Conservation (phyloP, 345 rosid species). For the Noccaea bulbosa region DNA sequence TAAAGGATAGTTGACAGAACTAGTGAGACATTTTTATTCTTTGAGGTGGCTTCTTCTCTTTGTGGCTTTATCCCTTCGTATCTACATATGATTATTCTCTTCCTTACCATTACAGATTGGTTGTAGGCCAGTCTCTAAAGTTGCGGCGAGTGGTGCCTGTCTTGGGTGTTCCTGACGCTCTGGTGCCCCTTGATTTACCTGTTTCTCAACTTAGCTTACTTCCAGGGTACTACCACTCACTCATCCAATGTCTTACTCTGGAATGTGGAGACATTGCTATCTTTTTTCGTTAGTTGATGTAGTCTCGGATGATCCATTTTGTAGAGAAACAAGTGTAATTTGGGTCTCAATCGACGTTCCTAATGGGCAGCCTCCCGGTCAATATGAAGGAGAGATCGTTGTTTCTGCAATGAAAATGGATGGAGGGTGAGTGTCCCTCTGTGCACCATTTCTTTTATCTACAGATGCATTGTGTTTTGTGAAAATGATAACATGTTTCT, state of each 20-base stretch:
- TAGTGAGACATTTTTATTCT: slow-evolving; percentile 13
- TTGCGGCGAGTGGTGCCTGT: slow-evolving; percentile 75
- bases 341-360: slow-evolving; percentile 97
- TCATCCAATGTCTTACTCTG: background rate
- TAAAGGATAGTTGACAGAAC: background rate
- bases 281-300: slow-evolving; percentile 19
- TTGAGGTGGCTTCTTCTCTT: slow-evolving; percentile 32
- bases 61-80: slow-evolving; percentile 25
- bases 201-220: slow-evolving; percentile 67
- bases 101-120: slow-evolving; percentile 57
- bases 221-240: slow-evolving; percentile 68
- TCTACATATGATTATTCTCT: slow-evolving; percentile 29
- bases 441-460: background rate
- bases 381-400: slow-evolving; percentile 85
- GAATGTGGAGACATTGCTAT: background rate
- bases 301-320: slow-evolving; percentile 31
- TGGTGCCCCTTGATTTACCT: slow-evolving; percentile 88
- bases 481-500: background rate
- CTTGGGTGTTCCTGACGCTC: slow-evolving; percentile 96
- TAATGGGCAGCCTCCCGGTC: slow-evolving; percentile 81
- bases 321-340: slow-evolving; percentile 83
- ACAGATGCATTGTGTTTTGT: slow-evolving; percentile 15
- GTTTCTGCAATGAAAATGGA: slow-evolving; percentile 70
- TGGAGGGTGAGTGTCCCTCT: slow-evolving; percentile 55
- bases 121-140: slow-evolving; percentile 74